phyloP scores from a whole-genome alignment of 202 grass and related monocot genomes.

The Carex arenaria region DNA sequence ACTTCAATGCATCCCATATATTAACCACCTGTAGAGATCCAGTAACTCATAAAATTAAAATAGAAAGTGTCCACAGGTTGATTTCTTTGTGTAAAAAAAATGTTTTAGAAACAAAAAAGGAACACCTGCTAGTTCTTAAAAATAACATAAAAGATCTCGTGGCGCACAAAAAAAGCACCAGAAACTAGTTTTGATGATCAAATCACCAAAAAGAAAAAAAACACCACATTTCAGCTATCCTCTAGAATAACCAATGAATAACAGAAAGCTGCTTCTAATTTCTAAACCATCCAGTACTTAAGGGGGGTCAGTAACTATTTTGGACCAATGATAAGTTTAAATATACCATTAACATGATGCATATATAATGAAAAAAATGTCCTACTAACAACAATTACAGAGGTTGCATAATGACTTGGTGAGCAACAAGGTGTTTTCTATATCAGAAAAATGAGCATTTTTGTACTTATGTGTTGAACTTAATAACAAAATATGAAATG shows the following conservation, averaged over 20 bases:
- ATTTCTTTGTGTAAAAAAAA: background rate
- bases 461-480: background rate
- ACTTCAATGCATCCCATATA: conserved; percentile 68
- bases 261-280: background rate
- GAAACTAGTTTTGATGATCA: background rate
- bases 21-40: conserved; percentile 57
- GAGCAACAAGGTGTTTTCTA: background rate
- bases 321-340: background rate
- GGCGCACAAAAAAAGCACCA: background rate
- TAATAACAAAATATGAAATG: conserved; percentile 8
- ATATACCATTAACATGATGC: background rate
- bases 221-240: background rate
- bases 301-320: background rate
- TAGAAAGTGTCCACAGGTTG: background rate
- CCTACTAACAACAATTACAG: background rate
- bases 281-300: too few relatives aligned
- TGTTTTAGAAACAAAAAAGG: background rate
- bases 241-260: background rate
- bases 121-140: background rate
- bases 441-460: background rate
- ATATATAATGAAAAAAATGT: background rate
- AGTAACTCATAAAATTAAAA: conserved; percentile 10
- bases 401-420: background rate
- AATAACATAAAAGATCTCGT: background rate
- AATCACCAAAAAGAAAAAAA: background rate